Evolutionary conservation across 2,329 filamentous ascomycete species (phyloP), one percentile per base, ranked within the genome.

Genomic region (Venturia effusa): DNA sequence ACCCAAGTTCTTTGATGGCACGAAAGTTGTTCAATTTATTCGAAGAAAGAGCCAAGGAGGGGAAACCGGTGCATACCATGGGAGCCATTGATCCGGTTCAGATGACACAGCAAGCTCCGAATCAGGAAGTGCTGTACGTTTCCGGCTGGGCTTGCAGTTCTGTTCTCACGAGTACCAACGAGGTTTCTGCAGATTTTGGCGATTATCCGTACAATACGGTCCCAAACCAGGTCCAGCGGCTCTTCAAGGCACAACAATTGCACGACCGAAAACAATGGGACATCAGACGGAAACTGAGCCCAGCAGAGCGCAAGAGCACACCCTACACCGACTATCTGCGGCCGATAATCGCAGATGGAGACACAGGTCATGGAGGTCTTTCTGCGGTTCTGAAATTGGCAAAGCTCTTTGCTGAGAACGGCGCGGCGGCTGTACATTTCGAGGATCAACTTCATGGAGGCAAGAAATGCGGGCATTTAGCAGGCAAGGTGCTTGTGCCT

Each of bases 171-270:
- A 88, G 87, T 11, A 97, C 94, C 43, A 97, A 99, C 78, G 94
- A 99, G 75, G 94, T 99, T 34, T 97, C 92, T 0, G 90, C 94
- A 54, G 94, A 99, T 74, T 96, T 97, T 78, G 94, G 94, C 71
- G 94, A 99, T 77, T 99, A 99, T 75, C 94, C 94, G 0, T 99
- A 99, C 79, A 97, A 97, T 74, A 99, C 94, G 0, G 94, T 99
- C 4, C 94, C 94, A 10, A 97, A 97, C 77, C 94, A 97, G 75
- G 94, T 99, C 4, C 92, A 99, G 79, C 86, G 94, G 67, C 80
- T 99, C 61, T 91, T 95, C 79, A 97, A 97, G 78, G 94, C 94
- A 4, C 94, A 99, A 76, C 92, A 92, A 68, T 87, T 97, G 81
- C 94, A 99, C 75, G 94, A 99, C 76, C 88, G 94, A 69, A 96